Conservation (phyloP, 2,329 filamentous ascomycete species). For the Cladophialophora carrionii region DNA sequence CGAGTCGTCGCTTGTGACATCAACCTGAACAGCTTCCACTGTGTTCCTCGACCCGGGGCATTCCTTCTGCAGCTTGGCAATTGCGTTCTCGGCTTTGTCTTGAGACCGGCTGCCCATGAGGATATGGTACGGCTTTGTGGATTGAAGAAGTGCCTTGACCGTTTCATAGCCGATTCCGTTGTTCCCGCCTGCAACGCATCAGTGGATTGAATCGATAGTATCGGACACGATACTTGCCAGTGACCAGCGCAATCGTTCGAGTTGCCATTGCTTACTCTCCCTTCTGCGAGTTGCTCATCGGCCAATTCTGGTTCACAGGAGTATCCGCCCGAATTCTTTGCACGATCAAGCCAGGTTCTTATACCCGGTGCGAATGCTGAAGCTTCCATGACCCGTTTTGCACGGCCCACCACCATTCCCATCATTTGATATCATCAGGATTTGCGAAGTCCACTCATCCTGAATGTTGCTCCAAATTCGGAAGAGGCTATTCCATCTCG, state of each 20-base stretch:
- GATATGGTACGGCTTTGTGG: constrained; percentile 37
- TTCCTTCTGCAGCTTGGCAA: constrained; percentile 24
- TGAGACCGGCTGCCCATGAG: constrained; percentile 31
- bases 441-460: neutral
- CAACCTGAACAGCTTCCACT: constrained; percentile 42
- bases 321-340: neutral
- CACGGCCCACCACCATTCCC: no score
- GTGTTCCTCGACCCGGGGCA: constrained; percentile 31
- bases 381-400: neutral
- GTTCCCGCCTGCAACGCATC: constrained; percentile 37
- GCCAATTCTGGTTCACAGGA: neutral
- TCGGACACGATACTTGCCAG: constrained; percentile 18
- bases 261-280: constrained; percentile 7
- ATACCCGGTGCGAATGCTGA: neutral
- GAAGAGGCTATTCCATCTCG: constrained; percentile 3
- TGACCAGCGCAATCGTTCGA: constrained; percentile 14
- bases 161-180: constrained; percentile 40
- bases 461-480: neutral
- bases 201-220: neutral
- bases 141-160: constrained; percentile 34
- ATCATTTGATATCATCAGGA: neutral
- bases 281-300: neutral
- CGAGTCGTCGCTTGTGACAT: constrained; percentile 41
- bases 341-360: neutral
- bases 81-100: constrained; percentile 27